Conservation (phyloP, 148 eudicot species). For the Suaeda aralocaspica region DNA sequence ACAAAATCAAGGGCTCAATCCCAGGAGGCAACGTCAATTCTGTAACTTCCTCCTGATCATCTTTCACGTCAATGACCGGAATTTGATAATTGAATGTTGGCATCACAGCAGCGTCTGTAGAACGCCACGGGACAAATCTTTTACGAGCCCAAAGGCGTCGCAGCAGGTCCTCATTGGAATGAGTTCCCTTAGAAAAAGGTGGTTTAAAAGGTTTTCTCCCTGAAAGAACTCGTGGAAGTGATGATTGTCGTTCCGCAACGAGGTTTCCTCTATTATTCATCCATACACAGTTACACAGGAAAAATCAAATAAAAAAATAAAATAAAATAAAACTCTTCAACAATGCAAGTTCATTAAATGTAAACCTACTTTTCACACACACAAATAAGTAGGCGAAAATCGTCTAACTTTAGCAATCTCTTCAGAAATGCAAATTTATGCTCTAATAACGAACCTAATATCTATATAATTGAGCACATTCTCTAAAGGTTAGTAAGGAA, state of each 20-base stretch:
- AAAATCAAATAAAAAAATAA: background rate
- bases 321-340: too few species aligned
- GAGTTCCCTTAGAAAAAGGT: constrained; percentile 54
- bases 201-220: constrained; percentile 86
- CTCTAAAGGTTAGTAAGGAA: too few species aligned
- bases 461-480: too few species aligned
- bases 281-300: background rate
- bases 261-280: constrained; percentile 57
- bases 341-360: background rate
- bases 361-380: background rate
- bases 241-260: constrained; percentile 68
- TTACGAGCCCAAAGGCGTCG: constrained; percentile 88
- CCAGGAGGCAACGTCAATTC: constrained; percentile 57
- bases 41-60: constrained; percentile 39
- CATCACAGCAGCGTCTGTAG: constrained; percentile 40
- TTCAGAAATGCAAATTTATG: too few species aligned
- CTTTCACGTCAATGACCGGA: constrained; percentile 31
- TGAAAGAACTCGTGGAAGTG: constrained; percentile 80
- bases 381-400: too few species aligned
- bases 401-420: too few species aligned
- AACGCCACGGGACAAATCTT: constrained; percentile 91
- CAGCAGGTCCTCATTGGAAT: constrained; percentile 51
- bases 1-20: constrained; percentile 78
- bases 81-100: constrained; percentile 21
- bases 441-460: too few species aligned